Evolutionary conservation across 2,329 filamentous ascomycete genomes (phyloP).

Genomic region (Fusarium hainanense): DNA sequence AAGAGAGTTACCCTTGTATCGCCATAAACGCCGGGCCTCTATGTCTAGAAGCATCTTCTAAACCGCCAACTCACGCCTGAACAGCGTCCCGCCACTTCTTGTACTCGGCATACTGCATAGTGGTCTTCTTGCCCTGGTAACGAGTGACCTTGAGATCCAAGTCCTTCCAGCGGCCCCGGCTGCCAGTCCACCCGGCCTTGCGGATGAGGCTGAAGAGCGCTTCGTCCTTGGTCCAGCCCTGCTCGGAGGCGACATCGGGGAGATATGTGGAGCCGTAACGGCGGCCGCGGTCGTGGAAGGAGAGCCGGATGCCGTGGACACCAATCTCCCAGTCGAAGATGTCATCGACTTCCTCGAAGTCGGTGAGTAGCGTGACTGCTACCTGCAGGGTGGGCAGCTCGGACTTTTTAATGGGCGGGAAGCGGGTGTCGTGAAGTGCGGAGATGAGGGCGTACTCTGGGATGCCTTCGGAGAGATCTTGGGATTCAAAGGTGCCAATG

Average conservation of each 20-base stretch:
- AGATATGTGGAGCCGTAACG: slow-evolving; percentile 90
- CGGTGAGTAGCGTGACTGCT: slow-evolving; percentile 82
- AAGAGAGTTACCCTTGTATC: slow-evolving; percentile 17
- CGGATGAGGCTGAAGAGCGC: slow-evolving; percentile 89
- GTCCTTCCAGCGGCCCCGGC: slow-evolving; percentile 80
- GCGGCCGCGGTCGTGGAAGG: slow-evolving; percentile 78
- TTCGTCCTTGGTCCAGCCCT: slow-evolving; percentile 96
- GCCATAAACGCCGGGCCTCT: slow-evolving; percentile 44
- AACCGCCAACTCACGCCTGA: slow-evolving; percentile 35
- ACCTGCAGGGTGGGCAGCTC: slow-evolving; percentile 71
- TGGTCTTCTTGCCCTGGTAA: slow-evolving; percentile 87
- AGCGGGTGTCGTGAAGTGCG: slow-evolving; percentile 72
- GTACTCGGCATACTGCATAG: slow-evolving; percentile 77
- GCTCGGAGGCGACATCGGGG: slow-evolving; percentile 89
- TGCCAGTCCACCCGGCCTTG: slow-evolving; percentile 93
- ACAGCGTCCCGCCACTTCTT: slow-evolving; percentile 84
- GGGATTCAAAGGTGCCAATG: slow-evolving; percentile 91
- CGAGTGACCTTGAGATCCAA: slow-evolving; percentile 82
- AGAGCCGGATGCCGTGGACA: slow-evolving; percentile 86
- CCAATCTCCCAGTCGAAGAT: slow-evolving; percentile 89
- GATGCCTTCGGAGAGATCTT: slow-evolving; percentile 78
- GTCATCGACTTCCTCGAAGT: slow-evolving; percentile 81
- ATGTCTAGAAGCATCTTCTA: slow-evolving; percentile 44
- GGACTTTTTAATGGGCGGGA: slow-evolving; percentile 63
- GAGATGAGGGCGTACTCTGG: slow-evolving; percentile 86